Percentiles rank a stretch among this genome's conserved stretches.
Conservation (phyloP, 106 monocot species). For the Dendrobium nobile region DNA sequence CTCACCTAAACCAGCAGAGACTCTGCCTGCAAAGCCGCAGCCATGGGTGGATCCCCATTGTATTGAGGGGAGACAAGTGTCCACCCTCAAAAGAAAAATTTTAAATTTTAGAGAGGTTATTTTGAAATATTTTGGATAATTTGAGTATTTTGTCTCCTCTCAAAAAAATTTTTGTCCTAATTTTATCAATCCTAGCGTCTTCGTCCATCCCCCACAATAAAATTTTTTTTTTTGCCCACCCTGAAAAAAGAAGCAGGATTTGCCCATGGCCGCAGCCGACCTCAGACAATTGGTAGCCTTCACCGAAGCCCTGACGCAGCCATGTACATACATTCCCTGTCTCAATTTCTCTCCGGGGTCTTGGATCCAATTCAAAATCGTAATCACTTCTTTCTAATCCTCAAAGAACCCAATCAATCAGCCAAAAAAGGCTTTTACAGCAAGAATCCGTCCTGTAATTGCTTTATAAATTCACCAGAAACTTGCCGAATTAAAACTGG, state of each 20-base stretch:
- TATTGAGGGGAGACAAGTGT: no score
- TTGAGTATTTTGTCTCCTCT: no score
- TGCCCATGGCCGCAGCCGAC: background rate
- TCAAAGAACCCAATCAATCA: background rate
- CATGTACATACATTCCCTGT: background rate
- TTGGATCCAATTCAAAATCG: background rate
- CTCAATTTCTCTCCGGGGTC: background rate
- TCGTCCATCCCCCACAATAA: no score
- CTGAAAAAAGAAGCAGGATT: no score
- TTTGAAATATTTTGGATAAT: no score
- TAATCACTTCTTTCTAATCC: background rate
- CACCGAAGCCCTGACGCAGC: background rate
- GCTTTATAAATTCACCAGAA: background rate
- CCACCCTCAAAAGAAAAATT: no score
- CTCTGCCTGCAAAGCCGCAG: background rate
- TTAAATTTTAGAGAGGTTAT: no score
- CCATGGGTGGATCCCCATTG: no score
- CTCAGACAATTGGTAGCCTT: conserved; percentile 2
- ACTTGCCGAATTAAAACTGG: background rate
- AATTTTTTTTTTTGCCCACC: no score
- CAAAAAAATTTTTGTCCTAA: no score
- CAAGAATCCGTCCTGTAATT: background rate
- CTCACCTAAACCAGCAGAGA: conserved; percentile 3
- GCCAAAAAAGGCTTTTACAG: background rate
- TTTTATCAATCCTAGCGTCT: no score